A percentile compares a stretch with the other conserved stretches of the same genome.
phyloP scores from a whole-genome alignment of 805 yeast genomes.

The Cyberlindnera misumaiensis region DNA sequence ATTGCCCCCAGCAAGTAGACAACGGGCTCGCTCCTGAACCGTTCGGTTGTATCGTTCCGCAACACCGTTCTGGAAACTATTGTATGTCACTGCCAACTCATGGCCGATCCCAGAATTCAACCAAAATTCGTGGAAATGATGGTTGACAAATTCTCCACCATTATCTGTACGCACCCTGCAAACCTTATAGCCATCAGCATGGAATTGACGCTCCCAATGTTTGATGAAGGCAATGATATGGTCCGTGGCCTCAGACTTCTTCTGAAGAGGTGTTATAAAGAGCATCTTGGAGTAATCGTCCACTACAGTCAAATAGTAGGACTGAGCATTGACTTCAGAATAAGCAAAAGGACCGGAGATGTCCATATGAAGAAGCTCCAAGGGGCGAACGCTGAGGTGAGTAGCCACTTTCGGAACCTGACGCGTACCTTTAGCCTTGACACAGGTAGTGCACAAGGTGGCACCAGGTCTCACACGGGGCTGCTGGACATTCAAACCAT shows the following conservation, averaged over 20 bases:
- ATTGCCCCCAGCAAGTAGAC: background rate
- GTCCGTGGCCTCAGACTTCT: background rate
- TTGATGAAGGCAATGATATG: background rate
- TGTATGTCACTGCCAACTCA: constrained; percentile 2
- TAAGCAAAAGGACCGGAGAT: background rate
- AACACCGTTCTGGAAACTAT: constrained; percentile 1
- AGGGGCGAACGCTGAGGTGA: background rate
- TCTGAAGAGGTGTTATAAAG: background rate
- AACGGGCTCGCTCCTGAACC: background rate
- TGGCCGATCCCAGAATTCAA: background rate
- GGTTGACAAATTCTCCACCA: constrained; percentile 3
- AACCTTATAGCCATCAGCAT: background rate
- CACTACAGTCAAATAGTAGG: background rate
- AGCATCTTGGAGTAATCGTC: background rate
- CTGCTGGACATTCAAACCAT: no score
- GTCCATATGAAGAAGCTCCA: background rate
- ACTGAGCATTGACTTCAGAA: background rate
- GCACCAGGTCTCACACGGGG: no score
- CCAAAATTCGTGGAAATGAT: background rate
- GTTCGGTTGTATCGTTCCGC: constrained; percentile 1
- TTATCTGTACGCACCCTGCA: constrained; percentile 1
- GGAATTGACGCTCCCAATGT: background rate
- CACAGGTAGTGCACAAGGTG: no score
- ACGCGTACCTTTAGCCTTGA: no score
- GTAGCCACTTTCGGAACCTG: no score